Evolutionary conservation across 805 yeast species (phyloP).

Genomic region (Vanderwaltozyma polyspora): DNA sequence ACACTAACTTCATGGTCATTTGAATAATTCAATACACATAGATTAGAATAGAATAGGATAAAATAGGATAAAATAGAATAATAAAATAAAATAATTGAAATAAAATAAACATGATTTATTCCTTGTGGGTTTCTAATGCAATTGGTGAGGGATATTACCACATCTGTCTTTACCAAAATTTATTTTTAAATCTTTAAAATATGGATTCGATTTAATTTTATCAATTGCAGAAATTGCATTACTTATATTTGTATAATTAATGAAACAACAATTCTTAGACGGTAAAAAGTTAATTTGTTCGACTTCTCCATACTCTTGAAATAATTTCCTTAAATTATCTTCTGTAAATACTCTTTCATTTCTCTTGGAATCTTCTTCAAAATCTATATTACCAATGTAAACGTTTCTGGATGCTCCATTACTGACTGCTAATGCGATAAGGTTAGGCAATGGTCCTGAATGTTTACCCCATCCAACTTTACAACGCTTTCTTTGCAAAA

Average conservation of each 20-base stretch:
- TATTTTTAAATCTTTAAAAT: slow-evolving; percentile 61
- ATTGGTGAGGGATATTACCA: slow-evolving; percentile 82
- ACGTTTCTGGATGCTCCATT: slow-evolving; percentile 92
- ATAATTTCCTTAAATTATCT: slow-evolving; percentile 55
- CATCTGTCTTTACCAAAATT: slow-evolving; percentile 93
- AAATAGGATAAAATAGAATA: too few species aligned
- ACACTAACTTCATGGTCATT: too few species aligned
- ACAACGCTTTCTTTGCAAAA: slow-evolving; percentile 75
- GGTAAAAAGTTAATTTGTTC: slow-evolving; percentile 86
- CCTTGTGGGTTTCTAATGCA: slow-evolving; percentile 11
- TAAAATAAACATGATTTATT: too few species aligned
- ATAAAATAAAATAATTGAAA: too few species aligned
- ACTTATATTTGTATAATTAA: slow-evolving; percentile 82
- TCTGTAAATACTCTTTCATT: slow-evolving; percentile 34
- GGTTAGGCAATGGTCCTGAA: slow-evolving; percentile 81
- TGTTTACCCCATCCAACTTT: slow-evolving; percentile 98
- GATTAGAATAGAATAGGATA: too few species aligned
- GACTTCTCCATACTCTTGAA: slow-evolving; percentile 79
- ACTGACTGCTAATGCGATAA: slow-evolving; percentile 78
- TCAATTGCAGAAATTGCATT: slow-evolving; percentile 89
- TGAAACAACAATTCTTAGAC: slow-evolving; percentile 81
- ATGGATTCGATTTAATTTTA: slow-evolving; percentile 67
- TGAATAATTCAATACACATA: too few species aligned
- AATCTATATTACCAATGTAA: slow-evolving; percentile 66
- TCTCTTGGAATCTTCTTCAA: slow-evolving; percentile 15